Evolutionary conservation across 345 rosid genomes (phyloP).

Genomic region (Carallia brachiata): DNA sequence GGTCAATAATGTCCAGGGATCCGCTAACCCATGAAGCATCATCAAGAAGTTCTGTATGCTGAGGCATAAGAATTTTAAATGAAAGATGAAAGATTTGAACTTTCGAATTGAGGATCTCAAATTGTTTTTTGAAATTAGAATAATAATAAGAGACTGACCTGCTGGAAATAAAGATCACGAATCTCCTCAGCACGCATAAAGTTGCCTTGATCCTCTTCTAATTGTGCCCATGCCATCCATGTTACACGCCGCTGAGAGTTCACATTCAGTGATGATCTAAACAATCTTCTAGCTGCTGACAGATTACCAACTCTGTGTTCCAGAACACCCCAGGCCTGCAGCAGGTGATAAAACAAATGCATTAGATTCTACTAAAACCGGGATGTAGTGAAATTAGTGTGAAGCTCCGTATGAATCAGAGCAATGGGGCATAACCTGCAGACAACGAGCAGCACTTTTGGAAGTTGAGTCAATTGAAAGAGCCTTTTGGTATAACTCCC

Average conservation of each 20-base stretch:
- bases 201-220: constrained; percentile 95
- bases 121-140: too few species aligned
- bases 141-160: constrained; percentile 55
- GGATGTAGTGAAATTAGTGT: background rate
- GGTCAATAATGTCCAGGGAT: constrained; percentile 75
- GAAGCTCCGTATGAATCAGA: background rate
- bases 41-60: constrained; percentile 88
- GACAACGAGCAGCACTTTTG: constrained; percentile 88
- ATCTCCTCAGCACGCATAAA: constrained; percentile 89
- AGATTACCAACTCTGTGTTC: constrained; percentile 87
- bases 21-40: constrained; percentile 90
- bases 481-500: constrained; percentile 75
- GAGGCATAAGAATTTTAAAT: constrained; percentile 7
- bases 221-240: constrained; percentile 95
- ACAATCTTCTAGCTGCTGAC: constrained; percentile 80
- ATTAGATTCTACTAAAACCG: background rate
- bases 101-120: too few species aligned
- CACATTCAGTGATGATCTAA: constrained; percentile 72
- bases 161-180: constrained; percentile 86
- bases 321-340: constrained; percentile 94
- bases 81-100: too few species aligned
- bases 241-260: constrained; percentile 84
- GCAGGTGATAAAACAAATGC: background rate
- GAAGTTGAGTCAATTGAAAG: constrained; percentile 63
- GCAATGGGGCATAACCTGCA: constrained; percentile 53